Evolutionary conservation across 2,329 filamentous ascomycete species (phyloP).

Genomic region (Phialocephala sp.): DNA sequence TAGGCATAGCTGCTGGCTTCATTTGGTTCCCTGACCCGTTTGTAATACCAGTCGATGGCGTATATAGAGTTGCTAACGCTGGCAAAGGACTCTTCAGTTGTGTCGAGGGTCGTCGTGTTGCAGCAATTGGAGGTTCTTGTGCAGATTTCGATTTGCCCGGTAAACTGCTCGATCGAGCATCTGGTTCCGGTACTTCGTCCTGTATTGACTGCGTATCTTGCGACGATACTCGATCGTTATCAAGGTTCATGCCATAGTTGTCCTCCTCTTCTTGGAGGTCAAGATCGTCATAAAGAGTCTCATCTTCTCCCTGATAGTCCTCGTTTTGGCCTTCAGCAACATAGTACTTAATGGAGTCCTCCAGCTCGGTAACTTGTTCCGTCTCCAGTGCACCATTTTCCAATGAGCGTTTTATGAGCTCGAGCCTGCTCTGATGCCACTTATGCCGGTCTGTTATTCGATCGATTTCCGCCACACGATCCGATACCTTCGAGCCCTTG

Average conservation of each 20-base stretch:
- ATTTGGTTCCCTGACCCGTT: constrained; percentile 70
- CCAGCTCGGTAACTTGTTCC: constrained; percentile 84
- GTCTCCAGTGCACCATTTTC: constrained; percentile 92
- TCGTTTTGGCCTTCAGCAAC: constrained; percentile 87
- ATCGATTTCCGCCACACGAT: constrained; percentile 86
- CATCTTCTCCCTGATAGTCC: constrained; percentile 86
- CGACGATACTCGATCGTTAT: constrained; percentile 89
- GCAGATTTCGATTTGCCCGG: constrained; percentile 57
- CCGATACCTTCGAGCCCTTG: constrained; percentile 77
- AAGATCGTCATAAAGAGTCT: constrained; percentile 93
- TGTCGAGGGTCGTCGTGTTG: constrained; percentile 75
- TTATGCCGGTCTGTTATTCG: constrained; percentile 88
- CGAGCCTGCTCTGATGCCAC: constrained; percentile 93
- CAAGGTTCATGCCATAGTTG: constrained; percentile 77
- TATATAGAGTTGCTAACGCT: constrained; percentile 88
- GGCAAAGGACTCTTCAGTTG: constrained; percentile 94
- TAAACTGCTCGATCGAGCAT: constrained; percentile 53
- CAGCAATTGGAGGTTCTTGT: constrained; percentile 61
- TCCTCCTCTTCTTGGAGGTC: constrained; percentile 93
- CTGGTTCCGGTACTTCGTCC: constrained; percentile 75
- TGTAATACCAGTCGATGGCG: constrained; percentile 65
- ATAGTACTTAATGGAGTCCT: constrained; percentile 94
- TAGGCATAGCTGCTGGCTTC: constrained; percentile 91
- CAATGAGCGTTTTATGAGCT: constrained; percentile 85
- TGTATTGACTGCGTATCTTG: constrained; percentile 93